Evolutionary conservation across 2,329 filamentous ascomycete species (phyloP).

Genomic region (Aspergillus viridinutans): DNA sequence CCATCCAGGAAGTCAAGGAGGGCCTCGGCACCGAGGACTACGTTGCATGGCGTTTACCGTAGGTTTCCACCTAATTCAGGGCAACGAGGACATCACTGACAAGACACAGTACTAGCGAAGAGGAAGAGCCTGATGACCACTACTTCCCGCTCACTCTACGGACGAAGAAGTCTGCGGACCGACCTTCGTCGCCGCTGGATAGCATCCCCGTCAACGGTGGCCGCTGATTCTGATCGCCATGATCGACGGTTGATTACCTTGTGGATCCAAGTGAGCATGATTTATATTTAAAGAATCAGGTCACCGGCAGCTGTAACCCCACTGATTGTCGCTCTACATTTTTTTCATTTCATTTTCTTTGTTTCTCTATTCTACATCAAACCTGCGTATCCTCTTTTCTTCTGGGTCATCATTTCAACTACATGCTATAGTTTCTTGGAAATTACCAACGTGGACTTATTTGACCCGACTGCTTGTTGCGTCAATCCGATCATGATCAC

Average conservation of each 20-base stretch:
- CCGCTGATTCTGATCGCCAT: slow-evolving; percentile 2
- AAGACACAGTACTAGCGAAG: slow-evolving; percentile 60
- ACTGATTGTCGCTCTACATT: not conserved
- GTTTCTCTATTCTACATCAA: not conserved
- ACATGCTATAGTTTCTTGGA: not conserved
- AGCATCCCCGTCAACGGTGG: slow-evolving; percentile 30
- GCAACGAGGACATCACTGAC: slow-evolving; percentile 1
- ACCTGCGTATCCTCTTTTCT: not conserved
- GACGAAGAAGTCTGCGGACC: slow-evolving; percentile 40
- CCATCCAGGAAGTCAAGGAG: slow-evolving; percentile 88
- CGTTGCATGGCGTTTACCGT: slow-evolving; percentile 96
- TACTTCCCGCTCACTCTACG: slow-evolving; percentile 66
- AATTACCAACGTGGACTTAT: not conserved
- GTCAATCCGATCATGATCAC: not conserved
- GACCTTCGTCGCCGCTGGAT: slow-evolving; percentile 35
- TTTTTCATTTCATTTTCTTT: not conserved
- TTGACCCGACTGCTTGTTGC: not conserved
- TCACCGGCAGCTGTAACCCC: not conserved
- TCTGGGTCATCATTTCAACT: not conserved
- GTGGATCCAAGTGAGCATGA: not conserved
- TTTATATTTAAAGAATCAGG: no score
- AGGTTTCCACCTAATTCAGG: slow-evolving; percentile 47
- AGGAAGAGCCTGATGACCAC: slow-evolving; percentile 83
- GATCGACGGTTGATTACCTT: not conserved
- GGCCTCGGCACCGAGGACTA: slow-evolving; percentile 95